Conservation (phyloP, 2,329 filamentous ascomycete genomes). For the Beauveria australis region DNA sequence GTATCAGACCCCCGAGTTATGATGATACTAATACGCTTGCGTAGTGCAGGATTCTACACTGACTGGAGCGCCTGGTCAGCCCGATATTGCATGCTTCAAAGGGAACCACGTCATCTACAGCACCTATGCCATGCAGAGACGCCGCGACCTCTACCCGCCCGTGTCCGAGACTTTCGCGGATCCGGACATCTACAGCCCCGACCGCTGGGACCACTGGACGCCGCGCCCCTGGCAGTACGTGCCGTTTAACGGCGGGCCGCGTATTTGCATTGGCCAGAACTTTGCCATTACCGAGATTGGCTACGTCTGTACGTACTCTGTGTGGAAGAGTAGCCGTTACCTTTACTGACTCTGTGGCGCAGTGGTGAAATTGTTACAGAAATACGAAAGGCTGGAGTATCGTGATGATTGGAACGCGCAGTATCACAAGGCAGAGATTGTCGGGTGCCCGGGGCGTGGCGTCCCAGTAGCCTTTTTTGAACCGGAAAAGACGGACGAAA, state of each 20-base stretch:
- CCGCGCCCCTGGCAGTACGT: conserved; percentile 64
- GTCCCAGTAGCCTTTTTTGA: conserved; percentile 33
- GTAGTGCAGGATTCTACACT: conserved; percentile 42
- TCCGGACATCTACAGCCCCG: conserved; percentile 50
- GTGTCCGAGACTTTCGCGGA: conserved; percentile 36
- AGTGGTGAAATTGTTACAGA: conserved; percentile 49
- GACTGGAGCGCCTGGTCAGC: conserved; percentile 60
- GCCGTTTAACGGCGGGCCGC: conserved; percentile 66
- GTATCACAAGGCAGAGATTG: conserved; percentile 34
- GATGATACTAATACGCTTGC: neutral
- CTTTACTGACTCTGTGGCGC: neutral
- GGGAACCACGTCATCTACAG: conserved; percentile 59
- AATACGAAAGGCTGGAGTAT: conserved; percentile 47
- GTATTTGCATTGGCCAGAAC: conserved; percentile 73
- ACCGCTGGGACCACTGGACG: conserved; percentile 57
- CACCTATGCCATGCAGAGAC: conserved; percentile 65
- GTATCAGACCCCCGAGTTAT: too few relatives aligned
- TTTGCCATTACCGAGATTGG: conserved; percentile 70
- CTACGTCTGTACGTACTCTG: conserved; percentile 1
- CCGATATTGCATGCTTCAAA: conserved; percentile 58
- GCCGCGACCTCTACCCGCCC: conserved; percentile 51
- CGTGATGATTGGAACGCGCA: conserved; percentile 37
- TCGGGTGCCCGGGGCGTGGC: conserved; percentile 34
- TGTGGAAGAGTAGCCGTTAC: neutral
- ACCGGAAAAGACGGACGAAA: conserved; percentile 7